These are phyloP conservation scores for Microcos paniculata DNA, from an alignment of 345 rosid genomes.

Conservation along the genomic window DNA sequence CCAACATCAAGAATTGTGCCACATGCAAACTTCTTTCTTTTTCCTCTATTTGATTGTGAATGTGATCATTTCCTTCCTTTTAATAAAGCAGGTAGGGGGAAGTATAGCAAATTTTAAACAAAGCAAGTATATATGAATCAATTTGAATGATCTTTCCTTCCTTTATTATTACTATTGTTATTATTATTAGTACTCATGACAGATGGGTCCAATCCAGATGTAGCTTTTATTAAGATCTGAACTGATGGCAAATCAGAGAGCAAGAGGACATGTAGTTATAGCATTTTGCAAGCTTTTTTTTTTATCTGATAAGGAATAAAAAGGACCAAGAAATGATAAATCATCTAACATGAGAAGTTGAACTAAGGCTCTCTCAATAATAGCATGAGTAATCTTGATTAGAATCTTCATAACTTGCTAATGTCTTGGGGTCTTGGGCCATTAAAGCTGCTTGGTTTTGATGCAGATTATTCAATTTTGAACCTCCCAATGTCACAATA, in stretches of 20 bases:
- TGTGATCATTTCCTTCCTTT: constrained; percentile 16
- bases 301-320: neutral
- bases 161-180: neutral
- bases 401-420: neutral
- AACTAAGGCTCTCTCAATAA: neutral
- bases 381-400: neutral
- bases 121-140: neutral
- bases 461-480: neutral
- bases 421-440: neutral
- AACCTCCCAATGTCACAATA: neutral
- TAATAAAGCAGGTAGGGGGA: constrained; percentile 16
- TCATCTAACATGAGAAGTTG: neutral
- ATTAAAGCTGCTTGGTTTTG: neutral
- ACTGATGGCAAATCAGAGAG: neutral
- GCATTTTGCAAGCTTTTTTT: neutral
- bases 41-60: neutral
- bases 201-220: neutral
- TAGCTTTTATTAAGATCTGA: constrained; percentile 15
- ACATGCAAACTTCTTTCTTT: neutral
- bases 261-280: neutral
- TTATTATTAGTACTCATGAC: neutral
- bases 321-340: neutral
- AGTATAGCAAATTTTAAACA: neutral
- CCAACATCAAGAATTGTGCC: constrained; percentile 7
- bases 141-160: neutral